Percentiles rank a stretch among this genome's conserved stretches.
Evolutionary conservation across 257 asterid genomes (phyloP).

Genomic region (Przewalskia tangutica): DNA sequence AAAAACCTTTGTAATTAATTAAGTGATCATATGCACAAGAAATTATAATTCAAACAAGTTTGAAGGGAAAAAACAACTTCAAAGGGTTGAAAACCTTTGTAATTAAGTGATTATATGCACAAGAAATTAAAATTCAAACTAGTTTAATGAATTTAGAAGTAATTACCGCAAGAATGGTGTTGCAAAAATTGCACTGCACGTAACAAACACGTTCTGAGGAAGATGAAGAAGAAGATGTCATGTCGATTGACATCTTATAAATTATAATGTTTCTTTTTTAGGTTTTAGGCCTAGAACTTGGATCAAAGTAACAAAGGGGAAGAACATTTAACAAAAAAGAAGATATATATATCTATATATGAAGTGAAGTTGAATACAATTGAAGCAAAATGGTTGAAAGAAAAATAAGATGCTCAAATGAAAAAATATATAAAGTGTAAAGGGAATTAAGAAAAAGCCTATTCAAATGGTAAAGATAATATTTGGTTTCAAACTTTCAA

Average conservation of each 20-base stretch:
- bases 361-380: neutral
- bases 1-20: neutral
- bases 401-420: neutral
- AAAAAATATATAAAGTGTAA: conserved; percentile 2
- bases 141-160: neutral
- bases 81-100: neutral
- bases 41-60: no score
- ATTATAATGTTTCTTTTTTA: neutral
- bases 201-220: conserved; percentile 51
- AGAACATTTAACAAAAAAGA: neutral
- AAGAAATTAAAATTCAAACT: neutral
- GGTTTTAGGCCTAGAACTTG: neutral
- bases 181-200: conserved; percentile 70
- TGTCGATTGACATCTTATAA: conserved; percentile 34
- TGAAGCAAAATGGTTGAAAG: neutral
- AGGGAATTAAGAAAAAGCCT: conserved; percentile 13
- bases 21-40: neutral
- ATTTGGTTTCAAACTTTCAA: conserved; percentile 7
- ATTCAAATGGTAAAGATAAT: neutral
- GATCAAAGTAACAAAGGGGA: neutral
- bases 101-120: no score
- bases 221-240: conserved; percentile 1
- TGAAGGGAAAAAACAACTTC: neutral
- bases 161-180: conserved; percentile 22
- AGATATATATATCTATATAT: neutral